phyloP scores from a whole-genome alignment of 257 asterid genomes.

The Prunella vulgaris region DNA sequence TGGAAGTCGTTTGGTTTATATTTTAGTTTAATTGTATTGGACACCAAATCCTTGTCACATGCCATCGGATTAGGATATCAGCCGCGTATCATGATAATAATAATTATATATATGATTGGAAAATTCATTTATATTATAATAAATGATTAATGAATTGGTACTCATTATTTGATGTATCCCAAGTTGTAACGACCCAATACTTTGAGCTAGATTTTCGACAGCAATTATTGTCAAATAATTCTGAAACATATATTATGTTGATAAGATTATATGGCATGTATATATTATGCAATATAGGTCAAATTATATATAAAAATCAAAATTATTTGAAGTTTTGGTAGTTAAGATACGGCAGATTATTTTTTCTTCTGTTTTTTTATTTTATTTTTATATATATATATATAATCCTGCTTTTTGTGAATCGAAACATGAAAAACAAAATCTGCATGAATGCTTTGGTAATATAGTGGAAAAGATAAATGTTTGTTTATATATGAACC shows the following conservation, averaged over 20 bases:
- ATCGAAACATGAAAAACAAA: neutral
- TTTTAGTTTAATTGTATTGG: conserved; percentile 8
- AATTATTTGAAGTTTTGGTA: conserved; percentile 10
- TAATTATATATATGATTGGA: neutral
- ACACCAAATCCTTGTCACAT: conserved; percentile 32
- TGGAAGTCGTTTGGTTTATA: neutral
- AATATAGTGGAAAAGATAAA: no score
- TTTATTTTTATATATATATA: no score
- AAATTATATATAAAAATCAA: neutral
- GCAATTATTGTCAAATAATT: conserved; percentile 11
- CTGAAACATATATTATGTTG: conserved; percentile 3
- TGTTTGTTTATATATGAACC: no score
- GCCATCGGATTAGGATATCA: conserved; percentile 25
- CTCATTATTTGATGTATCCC: conserved; percentile 12
- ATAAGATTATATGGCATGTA: neutral
- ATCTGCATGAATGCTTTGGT: no score
- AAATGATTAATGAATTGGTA: neutral
- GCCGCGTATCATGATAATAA: conserved; percentile 10
- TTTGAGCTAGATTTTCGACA: conserved; percentile 16
- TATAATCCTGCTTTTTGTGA: no score
- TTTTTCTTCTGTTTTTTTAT: neutral
- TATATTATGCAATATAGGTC: neutral
- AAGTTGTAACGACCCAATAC: conserved; percentile 26
- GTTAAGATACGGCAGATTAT: conserved; percentile 7
- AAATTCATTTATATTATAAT: neutral